Conservation (phyloP, 495 filamentous ascomycete genomes). For the Penicillium maclennaniae region DNA sequence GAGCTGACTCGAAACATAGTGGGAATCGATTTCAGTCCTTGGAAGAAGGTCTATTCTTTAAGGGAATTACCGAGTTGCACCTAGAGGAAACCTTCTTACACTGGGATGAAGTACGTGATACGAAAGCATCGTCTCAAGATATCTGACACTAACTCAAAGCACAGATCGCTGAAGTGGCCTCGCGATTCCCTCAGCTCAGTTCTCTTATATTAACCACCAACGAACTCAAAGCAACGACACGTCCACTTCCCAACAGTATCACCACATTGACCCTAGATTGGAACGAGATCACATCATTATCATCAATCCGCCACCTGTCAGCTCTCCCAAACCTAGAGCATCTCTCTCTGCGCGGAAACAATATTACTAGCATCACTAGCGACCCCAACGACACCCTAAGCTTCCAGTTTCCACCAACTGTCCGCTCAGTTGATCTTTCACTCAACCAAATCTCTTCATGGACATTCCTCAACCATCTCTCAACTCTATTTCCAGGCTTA, state of each 20-base stretch:
- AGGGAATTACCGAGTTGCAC: conserved; percentile 61
- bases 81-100: conserved; percentile 67
- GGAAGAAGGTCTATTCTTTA: conserved; percentile 43
- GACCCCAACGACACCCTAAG: conserved; percentile 13
- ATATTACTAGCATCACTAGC: conserved; percentile 29
- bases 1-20: conserved; percentile 42
- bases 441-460: conserved; percentile 72
- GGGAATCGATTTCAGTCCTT: conserved; percentile 68
- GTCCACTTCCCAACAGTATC: conserved; percentile 43
- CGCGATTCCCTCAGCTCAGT: conserved; percentile 57
- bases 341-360: conserved; percentile 43
- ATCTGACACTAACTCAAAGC: conserved; percentile 3
- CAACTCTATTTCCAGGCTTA: conserved; percentile 60
- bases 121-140: neutral
- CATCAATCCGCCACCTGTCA: conserved; percentile 54
- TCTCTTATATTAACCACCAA: conserved; percentile 58
- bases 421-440: conserved; percentile 71
- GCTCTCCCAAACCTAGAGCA: conserved; percentile 55
- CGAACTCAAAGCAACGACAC: conserved; percentile 33
- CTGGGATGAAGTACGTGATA: conserved; percentile 62
- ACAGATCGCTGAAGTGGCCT: conserved; percentile 37
- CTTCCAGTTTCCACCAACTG: conserved; percentile 39
- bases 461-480: conserved; percentile 64
- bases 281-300: conserved; percentile 64
- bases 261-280: conserved; percentile 67